A percentile compares a stretch with the other conserved stretches of the same genome.
Evolutionary conservation across 345 rosid genomes (phyloP).

Genomic region (Psidium friedrichsthalianum): DNA sequence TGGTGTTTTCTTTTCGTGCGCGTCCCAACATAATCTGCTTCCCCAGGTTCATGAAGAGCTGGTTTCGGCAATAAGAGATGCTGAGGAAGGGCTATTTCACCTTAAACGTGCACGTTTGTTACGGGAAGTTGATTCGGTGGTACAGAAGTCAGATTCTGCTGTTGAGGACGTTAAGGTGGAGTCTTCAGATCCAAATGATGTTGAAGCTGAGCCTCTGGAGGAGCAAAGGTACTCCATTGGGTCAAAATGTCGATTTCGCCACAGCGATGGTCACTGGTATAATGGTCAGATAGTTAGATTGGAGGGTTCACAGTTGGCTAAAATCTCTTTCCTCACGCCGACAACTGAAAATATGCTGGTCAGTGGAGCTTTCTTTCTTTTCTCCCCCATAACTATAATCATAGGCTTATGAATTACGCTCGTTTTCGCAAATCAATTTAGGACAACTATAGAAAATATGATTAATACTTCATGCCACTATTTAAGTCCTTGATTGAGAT

Average conservation of each 20-base stretch:
- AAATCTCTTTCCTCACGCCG: conserved; percentile 76
- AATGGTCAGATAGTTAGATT: conserved; percentile 59
- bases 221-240: conserved; percentile 39
- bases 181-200: conserved; percentile 28
- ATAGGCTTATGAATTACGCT: neutral
- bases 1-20: neutral
- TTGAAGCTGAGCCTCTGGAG: conserved; percentile 41
- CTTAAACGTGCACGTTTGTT: conserved; percentile 66
- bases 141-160: conserved; percentile 10
- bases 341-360: conserved; percentile 88
- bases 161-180: conserved; percentile 36
- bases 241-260: conserved; percentile 67
- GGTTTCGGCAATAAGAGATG: conserved; percentile 48
- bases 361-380: conserved; percentile 4
- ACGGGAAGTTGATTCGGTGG: conserved; percentile 49
- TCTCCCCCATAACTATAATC: neutral
- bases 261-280: conserved; percentile 85
- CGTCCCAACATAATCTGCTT: neutral
- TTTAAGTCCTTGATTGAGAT: neutral
- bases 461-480: neutral
- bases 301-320: conserved; percentile 43
- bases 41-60: conserved; percentile 72
- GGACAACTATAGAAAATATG: neutral
- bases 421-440: neutral
- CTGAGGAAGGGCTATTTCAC: conserved; percentile 71